Percentiles rank a stretch among this genome's conserved stretches.
phyloP scores from a whole-genome alignment of 1,284 basidiomycete species.

The Apiotrichum sp. region DNA sequence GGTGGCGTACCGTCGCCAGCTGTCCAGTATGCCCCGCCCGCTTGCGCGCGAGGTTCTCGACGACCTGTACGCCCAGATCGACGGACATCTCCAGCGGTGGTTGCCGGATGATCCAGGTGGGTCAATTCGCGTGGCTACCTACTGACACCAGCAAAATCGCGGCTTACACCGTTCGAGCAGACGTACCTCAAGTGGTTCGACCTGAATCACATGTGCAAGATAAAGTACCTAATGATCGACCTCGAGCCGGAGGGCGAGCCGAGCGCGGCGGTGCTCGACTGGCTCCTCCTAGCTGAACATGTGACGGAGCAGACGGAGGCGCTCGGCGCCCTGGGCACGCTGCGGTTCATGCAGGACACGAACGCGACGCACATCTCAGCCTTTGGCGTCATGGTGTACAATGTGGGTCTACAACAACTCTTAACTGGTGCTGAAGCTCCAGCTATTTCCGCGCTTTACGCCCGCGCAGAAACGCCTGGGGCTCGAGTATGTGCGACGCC shows the following conservation, averaged over 20 bases:
- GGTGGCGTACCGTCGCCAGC: constrained; percentile 11
- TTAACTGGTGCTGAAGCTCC: neutral
- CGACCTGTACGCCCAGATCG: constrained; percentile 13
- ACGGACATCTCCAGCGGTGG: constrained; percentile 16
- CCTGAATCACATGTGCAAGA: constrained; percentile 12
- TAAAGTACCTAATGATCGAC: constrained; percentile 18
- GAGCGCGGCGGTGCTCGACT: constrained; percentile 8
- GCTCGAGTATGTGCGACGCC: constrained; percentile 6
- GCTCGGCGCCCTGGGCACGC: constrained; percentile 6
- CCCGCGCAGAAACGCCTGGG: constrained; percentile 1
- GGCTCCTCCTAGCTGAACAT: constrained; percentile 11
- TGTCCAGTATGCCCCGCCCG: constrained; percentile 6
- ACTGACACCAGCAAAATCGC: constrained; percentile 1
- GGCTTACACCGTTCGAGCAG: constrained; percentile 8
- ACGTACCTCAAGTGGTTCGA: constrained; percentile 17
- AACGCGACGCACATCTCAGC: constrained; percentile 16
- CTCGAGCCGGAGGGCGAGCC: constrained; percentile 4
- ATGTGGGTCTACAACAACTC: constrained; percentile 6
- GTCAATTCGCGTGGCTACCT: neutral
- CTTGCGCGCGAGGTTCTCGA: constrained; percentile 8
- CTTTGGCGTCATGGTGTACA: constrained; percentile 16
- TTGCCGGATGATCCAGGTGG: constrained; percentile 10
- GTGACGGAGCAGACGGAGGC: constrained; percentile 15
- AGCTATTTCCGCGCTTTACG: constrained; percentile 10
- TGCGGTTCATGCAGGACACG: constrained; percentile 21